Conservation (phyloP, 208 protist species). For the Crithidia fasciculata region DNA sequence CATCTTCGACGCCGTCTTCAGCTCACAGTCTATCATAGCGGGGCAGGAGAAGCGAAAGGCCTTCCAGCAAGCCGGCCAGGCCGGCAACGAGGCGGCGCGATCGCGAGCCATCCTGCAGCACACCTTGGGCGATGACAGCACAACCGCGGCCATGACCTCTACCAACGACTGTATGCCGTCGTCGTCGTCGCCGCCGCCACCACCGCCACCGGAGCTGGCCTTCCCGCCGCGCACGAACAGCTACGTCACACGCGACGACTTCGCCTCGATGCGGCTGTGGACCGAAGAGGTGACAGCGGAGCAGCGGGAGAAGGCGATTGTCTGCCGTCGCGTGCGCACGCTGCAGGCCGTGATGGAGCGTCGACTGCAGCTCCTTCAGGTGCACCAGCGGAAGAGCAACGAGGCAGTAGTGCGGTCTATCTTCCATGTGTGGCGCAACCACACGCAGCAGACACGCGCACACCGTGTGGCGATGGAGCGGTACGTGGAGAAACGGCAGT, state of each 20-base stretch:
- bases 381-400: conserved; percentile 53
- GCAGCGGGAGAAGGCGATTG: conserved; percentile 36
- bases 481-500: conserved; percentile 40
- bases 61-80: conserved; percentile 1
- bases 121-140: not conserved
- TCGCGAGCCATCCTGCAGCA: conserved; percentile 18
- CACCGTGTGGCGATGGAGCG: conserved; percentile 40
- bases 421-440: conserved; percentile 62
- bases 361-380: conserved; percentile 51
- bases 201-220: not conserved
- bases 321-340: conserved; percentile 38
- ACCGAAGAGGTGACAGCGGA: conserved; percentile 55
- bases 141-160: not conserved
- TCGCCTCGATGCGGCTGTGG: conserved; percentile 61
- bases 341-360: conserved; percentile 56
- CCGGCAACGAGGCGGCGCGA: conserved; percentile 13
- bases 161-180: not conserved
- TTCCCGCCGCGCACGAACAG: conserved; percentile 35
- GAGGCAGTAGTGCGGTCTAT: conserved; percentile 27
- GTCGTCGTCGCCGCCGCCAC: no score
- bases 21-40: conserved; percentile 39
- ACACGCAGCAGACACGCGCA: conserved; percentile 30
- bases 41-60: conserved; percentile 14
- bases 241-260: conserved; percentile 54
- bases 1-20: conserved; percentile 82